A percentile compares a stretch with the other conserved stretches of the same genome.
Conservation (phyloP, 202 grass and related monocot genomes). For the Cymbopogon flexuosus region DNA sequence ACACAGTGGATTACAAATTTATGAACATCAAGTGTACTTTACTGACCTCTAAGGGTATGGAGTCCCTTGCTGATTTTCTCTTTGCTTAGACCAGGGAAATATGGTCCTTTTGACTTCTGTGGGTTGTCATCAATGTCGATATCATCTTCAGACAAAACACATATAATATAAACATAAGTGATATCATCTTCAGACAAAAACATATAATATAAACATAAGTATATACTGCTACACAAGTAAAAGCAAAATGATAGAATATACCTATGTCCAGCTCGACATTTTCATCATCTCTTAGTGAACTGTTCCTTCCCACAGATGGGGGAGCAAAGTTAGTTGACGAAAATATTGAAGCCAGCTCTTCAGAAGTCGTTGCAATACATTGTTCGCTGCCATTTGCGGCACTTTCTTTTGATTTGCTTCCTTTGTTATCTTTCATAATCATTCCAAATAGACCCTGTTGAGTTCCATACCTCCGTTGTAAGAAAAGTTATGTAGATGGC, state of each 20-base stretch:
- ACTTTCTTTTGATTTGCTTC: slow-evolving; percentile 61
- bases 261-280: slow-evolving; percentile 73
- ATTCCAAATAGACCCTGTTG: slow-evolving; percentile 80
- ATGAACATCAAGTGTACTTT: slow-evolving; percentile 1
- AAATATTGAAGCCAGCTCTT: slow-evolving; percentile 70
- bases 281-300: slow-evolving; percentile 54
- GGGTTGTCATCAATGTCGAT: slow-evolving; percentile 77
- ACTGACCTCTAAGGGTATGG: slow-evolving; percentile 73
- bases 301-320: slow-evolving; percentile 51
- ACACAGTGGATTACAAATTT: not conserved
- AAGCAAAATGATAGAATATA: slow-evolving; percentile 41
- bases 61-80: slow-evolving; percentile 79
- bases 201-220: slow-evolving; percentile 23
- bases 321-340: slow-evolving; percentile 58
- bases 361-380: slow-evolving; percentile 36
- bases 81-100: slow-evolving; percentile 74
- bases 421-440: slow-evolving; percentile 84
- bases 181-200: no score
- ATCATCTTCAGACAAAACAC: slow-evolving; percentile 64
- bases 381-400: slow-evolving; percentile 48
- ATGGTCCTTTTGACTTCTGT: slow-evolving; percentile 74
- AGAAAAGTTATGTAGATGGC: slow-evolving; percentile 20
- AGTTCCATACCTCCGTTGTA: slow-evolving; percentile 23
- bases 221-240: slow-evolving; percentile 8
- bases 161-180: slow-evolving; percentile 19